Percentiles rank a stretch among this genome's conserved stretches.
These are phyloP conservation scores for Knoxia roxburghii DNA, from an alignment of 257 asterid genomes.

Conservation along the genomic window DNA sequence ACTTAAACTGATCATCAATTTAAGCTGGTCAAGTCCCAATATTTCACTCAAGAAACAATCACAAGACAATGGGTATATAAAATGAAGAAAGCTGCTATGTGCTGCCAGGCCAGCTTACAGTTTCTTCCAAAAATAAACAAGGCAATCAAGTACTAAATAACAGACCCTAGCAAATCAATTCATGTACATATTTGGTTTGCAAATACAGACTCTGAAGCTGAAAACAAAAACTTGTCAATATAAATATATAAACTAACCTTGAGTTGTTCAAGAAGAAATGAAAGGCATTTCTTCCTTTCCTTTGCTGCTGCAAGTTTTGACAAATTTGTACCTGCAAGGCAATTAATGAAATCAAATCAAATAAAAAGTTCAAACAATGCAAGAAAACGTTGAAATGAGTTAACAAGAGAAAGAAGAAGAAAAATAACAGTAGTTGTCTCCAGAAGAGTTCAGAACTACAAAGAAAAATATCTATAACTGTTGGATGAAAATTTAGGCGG, in stretches of 20 bases:
- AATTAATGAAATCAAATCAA: neutral
- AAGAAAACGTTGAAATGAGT: neutral
- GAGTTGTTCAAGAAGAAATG: constrained; percentile 59
- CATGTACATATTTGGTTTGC: neutral
- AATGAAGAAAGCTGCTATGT: neutral
- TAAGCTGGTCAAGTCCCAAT: neutral
- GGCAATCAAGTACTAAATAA: too few relatives aligned
- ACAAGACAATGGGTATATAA: neutral
- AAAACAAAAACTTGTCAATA: neutral
- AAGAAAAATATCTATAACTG: neutral
- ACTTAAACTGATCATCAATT: neutral
- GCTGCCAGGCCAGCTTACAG: too few relatives aligned
- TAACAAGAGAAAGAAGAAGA: neutral
- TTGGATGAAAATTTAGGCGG: too few relatives aligned
- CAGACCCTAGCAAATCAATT: too few relatives aligned
- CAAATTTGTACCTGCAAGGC: constrained; percentile 59
- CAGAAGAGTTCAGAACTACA: neutral
- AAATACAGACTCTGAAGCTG: neutral
- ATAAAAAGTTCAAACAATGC: neutral
- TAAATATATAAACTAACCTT: constrained; percentile 42
- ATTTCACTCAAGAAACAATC: neutral
- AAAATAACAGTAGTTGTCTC: neutral
- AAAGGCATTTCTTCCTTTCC: constrained; percentile 59
- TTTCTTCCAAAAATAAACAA: too few relatives aligned
- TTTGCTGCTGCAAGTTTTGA: constrained; percentile 72